Base-by-base conservation (phyloP, 129 eudicot species). In the Flaveria linearis region DNA sequence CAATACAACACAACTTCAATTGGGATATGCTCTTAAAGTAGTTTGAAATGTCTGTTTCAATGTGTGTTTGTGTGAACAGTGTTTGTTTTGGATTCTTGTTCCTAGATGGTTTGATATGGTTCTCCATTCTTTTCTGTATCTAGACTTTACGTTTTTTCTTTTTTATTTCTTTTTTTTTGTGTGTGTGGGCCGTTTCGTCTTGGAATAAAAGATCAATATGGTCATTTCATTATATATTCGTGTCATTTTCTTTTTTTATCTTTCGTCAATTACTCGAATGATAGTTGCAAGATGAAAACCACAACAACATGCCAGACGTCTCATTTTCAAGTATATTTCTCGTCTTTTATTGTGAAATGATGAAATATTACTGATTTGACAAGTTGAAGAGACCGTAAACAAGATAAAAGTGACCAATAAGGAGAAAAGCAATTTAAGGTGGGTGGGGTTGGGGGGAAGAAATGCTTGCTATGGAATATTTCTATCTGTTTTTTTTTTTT, bases 81-180 rank as follows among this genome's bases (percentile, higher is more conserved):
- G 85, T 82, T 57, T 51, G 26, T 72, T 77, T 75, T 82, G 83
- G 57, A 81, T 69, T 50, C 82, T 70, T 88, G 64, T 81, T 64
- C 58, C 66, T 20, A 78, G 76, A 82, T 86, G 81, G 84, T 87
- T 83, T 82, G 87, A 80, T 39, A 30, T 74, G 74, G 68, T 83
- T 84, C 73, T 85, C 75, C 86, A 89, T 92, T 89, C 92, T 88
- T 87, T 84, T 74, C 30, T 85, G 92, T 88, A 86, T 36, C 73
- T 88, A 88, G 83, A 78, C 79, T 73, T 82, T 30, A 30, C 5
- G 22, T 20, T 79, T 64, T 1, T 58, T n/a, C n/a, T n/a, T n/a
- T 36, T 36, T 16, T 23, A 11, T 64, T 4, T n/a, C 33, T 1
- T 11, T 18, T 22, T 33, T 56, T 69, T 39, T 49, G 76, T 78